Evolutionary conservation across 2,329 filamentous ascomycete species (phyloP).

Genomic region (Mycocentrospora acerina): DNA sequence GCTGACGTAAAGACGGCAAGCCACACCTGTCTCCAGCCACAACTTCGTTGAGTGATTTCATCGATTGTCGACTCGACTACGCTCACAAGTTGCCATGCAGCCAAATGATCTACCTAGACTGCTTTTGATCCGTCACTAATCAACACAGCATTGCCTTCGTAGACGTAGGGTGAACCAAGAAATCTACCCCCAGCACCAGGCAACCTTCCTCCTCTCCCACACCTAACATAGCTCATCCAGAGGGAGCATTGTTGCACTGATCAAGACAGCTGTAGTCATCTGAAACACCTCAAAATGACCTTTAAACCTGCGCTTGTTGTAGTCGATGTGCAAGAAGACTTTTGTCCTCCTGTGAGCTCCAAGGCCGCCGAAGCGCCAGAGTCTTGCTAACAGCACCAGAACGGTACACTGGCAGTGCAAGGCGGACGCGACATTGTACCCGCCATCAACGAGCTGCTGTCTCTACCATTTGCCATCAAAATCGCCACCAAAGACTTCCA

Average conservation of each 20-base stretch:
- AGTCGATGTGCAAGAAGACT: conserved; percentile 92
- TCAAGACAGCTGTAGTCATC: too few relatives aligned
- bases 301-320: conserved; percentile 64
- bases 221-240: too few relatives aligned
- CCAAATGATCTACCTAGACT: too few relatives aligned
- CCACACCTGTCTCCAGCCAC: conserved; percentile 5
- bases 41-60: conserved; percentile 4
- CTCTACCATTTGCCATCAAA: conserved; percentile 69
- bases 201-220: too few relatives aligned
- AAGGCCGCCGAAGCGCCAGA: neutral
- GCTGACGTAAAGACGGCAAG: conserved; percentile 12
- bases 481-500: conserved; percentile 95
- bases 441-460: conserved; percentile 72
- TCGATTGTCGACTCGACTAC: conserved; percentile 3
- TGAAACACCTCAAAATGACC: conserved; percentile 17
- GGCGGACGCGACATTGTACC: conserved; percentile 70
- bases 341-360: conserved; percentile 76
- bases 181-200: too few relatives aligned
- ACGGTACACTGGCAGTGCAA: conserved; percentile 81
- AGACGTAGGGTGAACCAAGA: too few relatives aligned
- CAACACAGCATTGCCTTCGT: too few relatives aligned
- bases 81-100: neutral
- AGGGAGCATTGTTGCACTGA: too few relatives aligned
- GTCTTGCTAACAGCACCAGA: conserved; percentile 52
- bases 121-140: too few relatives aligned